phyloP scores from a whole-genome alignment of 352 stramenopile genomes.

The Phytophthora sojae region DNA sequence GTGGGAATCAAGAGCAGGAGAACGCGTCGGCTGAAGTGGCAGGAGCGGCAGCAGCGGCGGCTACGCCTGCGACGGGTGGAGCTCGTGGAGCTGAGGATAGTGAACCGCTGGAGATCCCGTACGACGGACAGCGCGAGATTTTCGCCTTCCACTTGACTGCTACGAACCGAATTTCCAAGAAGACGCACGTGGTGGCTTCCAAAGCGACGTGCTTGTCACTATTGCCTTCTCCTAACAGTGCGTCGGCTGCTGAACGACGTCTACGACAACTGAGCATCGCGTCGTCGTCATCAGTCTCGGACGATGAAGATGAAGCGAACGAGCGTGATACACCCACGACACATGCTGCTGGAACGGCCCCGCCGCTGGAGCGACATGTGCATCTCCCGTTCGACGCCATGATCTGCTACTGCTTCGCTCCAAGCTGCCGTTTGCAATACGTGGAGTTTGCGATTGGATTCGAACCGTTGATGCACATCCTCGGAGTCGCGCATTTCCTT shows the following conservation, averaged over 20 bases:
- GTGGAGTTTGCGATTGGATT: slow-evolving; percentile 90
- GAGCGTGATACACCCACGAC: slow-evolving; percentile 12
- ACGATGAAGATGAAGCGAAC: slow-evolving; percentile 32
- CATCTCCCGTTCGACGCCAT: slow-evolving; percentile 80
- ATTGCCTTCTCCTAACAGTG: slow-evolving; percentile 9
- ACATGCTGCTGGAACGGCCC: not conserved
- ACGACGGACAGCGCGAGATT: slow-evolving; percentile 55
- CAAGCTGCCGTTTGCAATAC: slow-evolving; percentile 69
- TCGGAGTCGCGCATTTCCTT: slow-evolving; percentile 73
- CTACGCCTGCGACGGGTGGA: slow-evolving; percentile 23
- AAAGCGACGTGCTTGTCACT: slow-evolving; percentile 67
- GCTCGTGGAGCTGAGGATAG: slow-evolving; percentile 62
- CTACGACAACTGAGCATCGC: slow-evolving; percentile 28
- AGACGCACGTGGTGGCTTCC: slow-evolving; percentile 63
- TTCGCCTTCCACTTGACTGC: slow-evolving; percentile 77
- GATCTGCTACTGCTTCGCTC: slow-evolving; percentile 86
- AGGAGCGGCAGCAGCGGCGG: slow-evolving; percentile 14
- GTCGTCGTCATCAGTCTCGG: slow-evolving; percentile 21
- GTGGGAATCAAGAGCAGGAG: slow-evolving; percentile 20
- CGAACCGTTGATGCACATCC: slow-evolving; percentile 79
- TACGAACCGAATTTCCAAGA: slow-evolving; percentile 77
- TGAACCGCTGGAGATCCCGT: slow-evolving; percentile 70
- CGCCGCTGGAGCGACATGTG: slow-evolving; percentile 67
- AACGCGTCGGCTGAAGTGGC: slow-evolving; percentile 22
- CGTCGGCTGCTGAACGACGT: slow-evolving; percentile 16